A percentile compares a stretch with the other conserved stretches of the same genome.
phyloP scores from a whole-genome alignment of 1,139 yeast genomes.

The Kurtzmaniella quercitrusa region DNA sequence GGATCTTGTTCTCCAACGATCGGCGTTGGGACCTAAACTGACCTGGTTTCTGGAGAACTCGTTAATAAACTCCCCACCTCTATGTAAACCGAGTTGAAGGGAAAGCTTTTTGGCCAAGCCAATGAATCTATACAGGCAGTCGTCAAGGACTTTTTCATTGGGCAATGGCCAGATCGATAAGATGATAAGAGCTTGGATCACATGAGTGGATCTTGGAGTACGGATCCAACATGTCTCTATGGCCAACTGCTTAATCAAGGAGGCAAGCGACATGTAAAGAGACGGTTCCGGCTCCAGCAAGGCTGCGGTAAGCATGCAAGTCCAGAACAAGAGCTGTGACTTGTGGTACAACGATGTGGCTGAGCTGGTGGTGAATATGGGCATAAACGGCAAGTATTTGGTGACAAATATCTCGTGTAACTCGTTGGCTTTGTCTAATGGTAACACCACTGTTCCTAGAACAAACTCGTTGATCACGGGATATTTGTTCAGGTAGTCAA shows the following conservation, averaged over 20 bases:
- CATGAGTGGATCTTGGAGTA: constrained; percentile 91
- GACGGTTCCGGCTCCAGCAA: constrained; percentile 85
- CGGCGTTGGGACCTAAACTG: constrained; percentile 79
- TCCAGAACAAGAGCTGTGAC: constrained; percentile 85
- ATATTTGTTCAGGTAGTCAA: constrained; percentile 8
- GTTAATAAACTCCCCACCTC: constrained; percentile 82
- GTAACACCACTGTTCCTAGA: constrained; percentile 68
- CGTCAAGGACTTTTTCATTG: constrained; percentile 88
- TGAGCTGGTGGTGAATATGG: constrained; percentile 66
- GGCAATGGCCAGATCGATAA: constrained; percentile 92
- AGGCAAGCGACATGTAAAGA: constrained; percentile 69
- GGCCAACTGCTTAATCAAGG: constrained; percentile 79
- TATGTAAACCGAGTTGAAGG: constrained; percentile 84
- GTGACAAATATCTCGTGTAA: constrained; percentile 66
- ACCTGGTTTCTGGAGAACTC: constrained; percentile 91
- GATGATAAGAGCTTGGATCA: constrained; percentile 81
- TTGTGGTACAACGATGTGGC: constrained; percentile 80
- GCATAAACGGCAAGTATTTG: constrained; percentile 71
- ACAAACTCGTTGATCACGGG: constrained; percentile 50
- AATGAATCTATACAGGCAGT: constrained; percentile 82
- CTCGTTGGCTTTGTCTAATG: constrained; percentile 64
- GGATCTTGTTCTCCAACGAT: constrained; percentile 89
- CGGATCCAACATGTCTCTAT: constrained; percentile 92
- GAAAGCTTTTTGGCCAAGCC: constrained; percentile 84
- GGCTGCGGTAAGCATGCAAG: constrained; percentile 82